These are phyloP conservation scores for Neurospora sp. DNA, from an alignment of 2,329 filamentous ascomycete species.

Conservation along the genomic window DNA sequence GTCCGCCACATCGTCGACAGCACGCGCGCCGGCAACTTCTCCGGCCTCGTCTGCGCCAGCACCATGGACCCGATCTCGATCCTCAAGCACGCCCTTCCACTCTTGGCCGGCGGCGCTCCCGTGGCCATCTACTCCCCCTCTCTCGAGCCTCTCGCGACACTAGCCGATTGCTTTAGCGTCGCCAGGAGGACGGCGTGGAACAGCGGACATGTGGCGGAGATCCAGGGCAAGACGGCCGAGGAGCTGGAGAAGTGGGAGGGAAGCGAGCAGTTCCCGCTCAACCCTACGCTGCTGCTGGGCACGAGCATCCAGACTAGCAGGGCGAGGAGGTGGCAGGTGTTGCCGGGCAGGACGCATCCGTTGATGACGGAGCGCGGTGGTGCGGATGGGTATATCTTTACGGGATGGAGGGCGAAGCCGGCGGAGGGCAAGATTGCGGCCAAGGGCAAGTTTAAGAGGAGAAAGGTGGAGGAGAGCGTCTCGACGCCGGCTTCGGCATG, in stretches of 20 bases:
- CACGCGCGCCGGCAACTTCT: conserved; percentile 66
- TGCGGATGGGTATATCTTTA: conserved; percentile 84
- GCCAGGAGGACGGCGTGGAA: conserved; percentile 66
- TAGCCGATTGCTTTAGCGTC: conserved; percentile 80
- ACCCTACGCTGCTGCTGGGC: conserved; percentile 75
- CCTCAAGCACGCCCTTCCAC: conserved; percentile 63
- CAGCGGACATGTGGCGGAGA: conserved; percentile 30
- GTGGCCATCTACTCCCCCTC: conserved; percentile 78
- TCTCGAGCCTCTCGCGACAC: conserved; percentile 65
- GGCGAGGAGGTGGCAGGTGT: conserved; percentile 76
- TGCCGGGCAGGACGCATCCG: conserved; percentile 87
- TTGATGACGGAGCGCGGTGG: conserved; percentile 85
- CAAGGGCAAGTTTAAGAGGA: conserved; percentile 67
- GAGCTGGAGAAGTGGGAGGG: conserved; percentile 48
- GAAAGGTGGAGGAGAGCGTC: conserved; percentile 36
- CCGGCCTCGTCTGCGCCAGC: conserved; percentile 73
- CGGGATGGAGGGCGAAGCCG: conserved; percentile 71
- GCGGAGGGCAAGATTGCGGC: conserved; percentile 73
- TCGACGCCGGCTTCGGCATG: neutral
- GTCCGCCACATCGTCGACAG: conserved; percentile 64
- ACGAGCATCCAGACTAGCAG: conserved; percentile 73
- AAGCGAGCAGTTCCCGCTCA: conserved; percentile 72
- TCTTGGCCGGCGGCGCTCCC: conserved; percentile 73
- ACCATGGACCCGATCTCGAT: conserved; percentile 73
- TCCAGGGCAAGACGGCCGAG: conserved; percentile 32